These are phyloP conservation scores for Cyclotella choctawhatcheeana DNA, from an alignment of 108 stramenopile genomes.

Conservation along the genomic window DNA sequence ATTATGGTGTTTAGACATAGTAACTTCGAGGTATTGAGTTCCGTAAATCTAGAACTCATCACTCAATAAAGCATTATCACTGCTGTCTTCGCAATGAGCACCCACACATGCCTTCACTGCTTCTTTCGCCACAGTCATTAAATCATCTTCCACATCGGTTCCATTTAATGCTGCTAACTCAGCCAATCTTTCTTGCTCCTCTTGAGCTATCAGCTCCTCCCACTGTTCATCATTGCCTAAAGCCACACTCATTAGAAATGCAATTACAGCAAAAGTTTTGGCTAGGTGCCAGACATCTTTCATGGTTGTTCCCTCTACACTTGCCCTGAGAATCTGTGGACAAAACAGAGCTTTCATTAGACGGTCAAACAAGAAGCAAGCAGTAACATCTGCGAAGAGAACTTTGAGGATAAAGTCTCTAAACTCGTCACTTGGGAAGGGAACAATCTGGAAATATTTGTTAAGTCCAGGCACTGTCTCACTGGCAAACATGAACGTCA, in stretches of 20 bases:
- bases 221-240: constrained; percentile 81
- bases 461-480: constrained; percentile 92
- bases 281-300: constrained; percentile 78
- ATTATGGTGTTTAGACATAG: no score
- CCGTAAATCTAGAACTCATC: no score
- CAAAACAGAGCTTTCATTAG: constrained; percentile 94
- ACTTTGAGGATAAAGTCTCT: constrained; percentile 87
- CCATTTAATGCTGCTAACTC: no score
- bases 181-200: no score
- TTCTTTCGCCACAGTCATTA: no score
- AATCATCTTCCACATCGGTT: no score
- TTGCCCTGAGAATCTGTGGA: constrained; percentile 87
- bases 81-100: no score
- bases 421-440: constrained; percentile 94
- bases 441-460: constrained; percentile 96
- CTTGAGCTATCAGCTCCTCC: constrained; percentile 83
- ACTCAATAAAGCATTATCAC: no score
- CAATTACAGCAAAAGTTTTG: constrained; percentile 79
- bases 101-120: no score
- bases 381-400: constrained; percentile 77
- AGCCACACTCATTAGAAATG: constrained; percentile 79
- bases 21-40: no score
- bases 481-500: constrained; percentile 93
- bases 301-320: constrained; percentile 89
- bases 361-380: constrained; percentile 90